Percentiles rank a stretch among this genome's conserved stretches.
These are phyloP conservation scores for Cajanus cajan DNA, from an alignment of 306 rosid genomes.

Conservation along the genomic window DNA sequence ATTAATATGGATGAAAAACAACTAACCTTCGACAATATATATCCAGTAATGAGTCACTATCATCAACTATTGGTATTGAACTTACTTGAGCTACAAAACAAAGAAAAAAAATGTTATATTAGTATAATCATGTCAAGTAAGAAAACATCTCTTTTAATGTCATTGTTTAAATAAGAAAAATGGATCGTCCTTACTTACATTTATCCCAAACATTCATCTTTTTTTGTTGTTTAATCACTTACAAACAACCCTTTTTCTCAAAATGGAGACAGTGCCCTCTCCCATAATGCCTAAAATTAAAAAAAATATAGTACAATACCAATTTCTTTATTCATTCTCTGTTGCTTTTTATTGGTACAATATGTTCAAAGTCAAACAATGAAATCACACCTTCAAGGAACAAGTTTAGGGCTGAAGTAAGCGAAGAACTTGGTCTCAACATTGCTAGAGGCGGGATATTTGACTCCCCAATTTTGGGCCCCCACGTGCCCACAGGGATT, in stretches of 20 bases:
- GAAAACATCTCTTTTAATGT: neutral
- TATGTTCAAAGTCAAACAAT: conserved; percentile 34
- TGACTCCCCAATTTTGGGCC: conserved; percentile 90
- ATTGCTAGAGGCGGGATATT: conserved; percentile 73
- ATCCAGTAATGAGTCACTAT: conserved; percentile 83
- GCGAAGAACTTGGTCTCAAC: conserved; percentile 82
- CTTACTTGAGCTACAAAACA: conserved; percentile 86
- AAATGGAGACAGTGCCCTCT: conserved; percentile 19
- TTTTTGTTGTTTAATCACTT: conserved; percentile 16
- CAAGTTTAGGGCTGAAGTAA: conserved; percentile 78
- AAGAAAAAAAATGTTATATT: conserved; percentile 6
- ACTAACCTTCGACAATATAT: conserved; percentile 98
- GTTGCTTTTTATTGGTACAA: conserved; percentile 31
- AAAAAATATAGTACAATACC: conserved; percentile 31
- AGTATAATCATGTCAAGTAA: neutral
- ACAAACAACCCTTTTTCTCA: conserved; percentile 17
- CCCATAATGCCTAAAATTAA: conserved; percentile 26
- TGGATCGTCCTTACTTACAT: neutral
- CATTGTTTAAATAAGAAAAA: conserved; percentile 19
- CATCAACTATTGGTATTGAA: conserved; percentile 90
- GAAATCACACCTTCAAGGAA: conserved; percentile 72
- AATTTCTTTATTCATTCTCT: conserved; percentile 22
- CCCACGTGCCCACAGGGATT: conserved; percentile 91
- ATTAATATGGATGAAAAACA: conserved; percentile 2
- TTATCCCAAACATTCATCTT: conserved; percentile 23